Base-by-base conservation (phyloP, 352 stramenopile genomes). In the Aphanomyces astaci region DNA sequence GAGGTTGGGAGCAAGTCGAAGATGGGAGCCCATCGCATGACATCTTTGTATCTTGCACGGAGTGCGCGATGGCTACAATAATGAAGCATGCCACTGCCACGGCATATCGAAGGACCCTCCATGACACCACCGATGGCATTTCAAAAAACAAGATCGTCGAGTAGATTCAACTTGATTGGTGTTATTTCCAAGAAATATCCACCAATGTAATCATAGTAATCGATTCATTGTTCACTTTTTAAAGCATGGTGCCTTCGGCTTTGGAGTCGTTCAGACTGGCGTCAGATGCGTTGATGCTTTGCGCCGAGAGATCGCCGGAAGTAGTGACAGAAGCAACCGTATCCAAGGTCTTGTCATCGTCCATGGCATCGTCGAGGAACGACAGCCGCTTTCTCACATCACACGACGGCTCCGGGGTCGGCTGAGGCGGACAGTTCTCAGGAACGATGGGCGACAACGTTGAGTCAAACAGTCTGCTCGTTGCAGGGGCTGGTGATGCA, bases 1-100 rank as follows among this genome's bases (percentile, higher is more conserved):
- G 49, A 22, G 19, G 25, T 11, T 13, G 28, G 27, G 25, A 17
- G 46, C 45, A 48, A 54, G 51, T 36, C 28, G 13, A 31, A 11
- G 36, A 65, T n/a, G 33, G 25, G 7, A 65, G 62, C 55, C 13
- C 11, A 48, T 71, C 52, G 31, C 55, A 48, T 64, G 30, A 45
- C 53, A 49, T 27, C 4, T 22, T 3, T 24, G 25, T 65, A 13
- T 48, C 63, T 51, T 63, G 48, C 19, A 30, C 60, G 27, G 19
- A 40, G 39, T 7, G 36, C 57, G 24, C 25, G 40, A 25, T n/a
- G n/a, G n/a, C 39, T 54, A 43, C 33, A 65, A 19, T 60, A 15
- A 24, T 11, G 36, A 43, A 43, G 36, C 36, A 15, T 15, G 15
- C 7, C 36, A 43, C 15, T 15, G 36, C 15, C 36, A 43, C 36